Conservation (phyloP, 768 basidiomycete species). For the Mycena rebaudengoi region DNA sequence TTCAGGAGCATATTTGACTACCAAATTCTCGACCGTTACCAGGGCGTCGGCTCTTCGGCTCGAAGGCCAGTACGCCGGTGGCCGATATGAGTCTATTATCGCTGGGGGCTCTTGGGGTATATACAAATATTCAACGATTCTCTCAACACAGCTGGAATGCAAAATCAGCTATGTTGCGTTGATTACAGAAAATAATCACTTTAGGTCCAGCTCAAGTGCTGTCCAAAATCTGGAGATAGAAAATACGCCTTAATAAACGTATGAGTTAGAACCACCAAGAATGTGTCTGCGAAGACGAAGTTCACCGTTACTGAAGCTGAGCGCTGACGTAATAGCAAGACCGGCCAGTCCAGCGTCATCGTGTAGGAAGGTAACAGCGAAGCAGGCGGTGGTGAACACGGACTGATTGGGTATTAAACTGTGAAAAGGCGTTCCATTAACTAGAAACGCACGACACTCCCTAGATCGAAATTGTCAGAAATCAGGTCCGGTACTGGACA, state of each 20-base stretch:
- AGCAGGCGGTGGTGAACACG: slow-evolving; percentile 78
- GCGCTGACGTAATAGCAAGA: slow-evolving; percentile 38
- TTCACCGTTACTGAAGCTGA: slow-evolving; percentile 21
- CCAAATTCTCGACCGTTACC: slow-evolving; percentile 76
- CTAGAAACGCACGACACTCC: slow-evolving; percentile 6
- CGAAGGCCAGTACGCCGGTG: slow-evolving; percentile 95
- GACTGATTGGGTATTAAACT: slow-evolving; percentile 37
- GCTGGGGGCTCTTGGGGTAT: slow-evolving; percentile 88
- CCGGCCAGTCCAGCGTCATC: slow-evolving; percentile 70
- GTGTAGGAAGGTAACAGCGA: slow-evolving; percentile 69
- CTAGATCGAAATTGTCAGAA: background rate
- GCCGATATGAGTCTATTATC: slow-evolving; percentile 74
- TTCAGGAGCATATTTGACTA: slow-evolving; percentile 85
- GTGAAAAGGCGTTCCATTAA: background rate
- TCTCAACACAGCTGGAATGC: slow-evolving; percentile 78
- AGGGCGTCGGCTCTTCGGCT: slow-evolving; percentile 64
- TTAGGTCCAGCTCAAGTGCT: slow-evolving; percentile 18
- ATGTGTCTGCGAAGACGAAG: no score
- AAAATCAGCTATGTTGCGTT: background rate
- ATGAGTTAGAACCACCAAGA: no score
- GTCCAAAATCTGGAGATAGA: slow-evolving; percentile 10
- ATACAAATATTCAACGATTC: slow-evolving; percentile 89
- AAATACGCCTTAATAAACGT: slow-evolving; percentile 11
- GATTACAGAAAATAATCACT: background rate
- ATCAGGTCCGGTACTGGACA: background rate